Conservation (phyloP, 352 stramenopile species). For the Pythium plurisporium region DNA sequence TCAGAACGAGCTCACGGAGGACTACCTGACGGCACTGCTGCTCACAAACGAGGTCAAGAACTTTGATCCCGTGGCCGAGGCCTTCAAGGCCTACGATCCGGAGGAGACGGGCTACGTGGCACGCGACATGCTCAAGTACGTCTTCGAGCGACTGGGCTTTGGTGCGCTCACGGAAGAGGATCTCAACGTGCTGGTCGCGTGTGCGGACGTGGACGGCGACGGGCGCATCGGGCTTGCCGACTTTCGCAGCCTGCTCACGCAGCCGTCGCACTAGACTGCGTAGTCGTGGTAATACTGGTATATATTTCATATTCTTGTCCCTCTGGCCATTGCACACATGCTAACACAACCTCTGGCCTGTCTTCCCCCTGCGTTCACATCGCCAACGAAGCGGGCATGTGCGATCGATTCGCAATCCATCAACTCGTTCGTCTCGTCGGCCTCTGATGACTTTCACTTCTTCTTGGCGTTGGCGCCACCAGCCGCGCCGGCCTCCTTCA, state of each 20-base stretch:
- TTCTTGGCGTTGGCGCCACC: slow-evolving; percentile 6
- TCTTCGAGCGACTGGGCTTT: slow-evolving; percentile 82
- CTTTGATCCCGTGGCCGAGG: slow-evolving; percentile 87
- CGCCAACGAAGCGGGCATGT: slow-evolving; percentile 15
- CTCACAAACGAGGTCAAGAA: slow-evolving; percentile 87
- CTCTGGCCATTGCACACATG: slow-evolving; percentile 9
- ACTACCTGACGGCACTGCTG: slow-evolving; percentile 76
- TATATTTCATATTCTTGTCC: not conserved
- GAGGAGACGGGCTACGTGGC: slow-evolving; percentile 82
- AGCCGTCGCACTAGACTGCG: slow-evolving; percentile 13
- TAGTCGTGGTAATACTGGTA: no score
- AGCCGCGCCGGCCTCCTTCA: slow-evolving; percentile 44
- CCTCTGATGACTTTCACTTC: not conserved
- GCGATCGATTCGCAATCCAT: slow-evolving; percentile 21
- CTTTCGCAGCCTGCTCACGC: slow-evolving; percentile 76
- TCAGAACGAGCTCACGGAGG: slow-evolving; percentile 62
- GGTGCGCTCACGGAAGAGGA: slow-evolving; percentile 82
- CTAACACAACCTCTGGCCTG: slow-evolving; percentile 1
- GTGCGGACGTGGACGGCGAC: slow-evolving; percentile 80
- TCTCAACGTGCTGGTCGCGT: slow-evolving; percentile 77
- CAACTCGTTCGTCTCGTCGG: not conserved
- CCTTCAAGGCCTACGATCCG: slow-evolving; percentile 88
- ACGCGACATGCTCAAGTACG: slow-evolving; percentile 71
- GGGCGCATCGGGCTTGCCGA: slow-evolving; percentile 73
- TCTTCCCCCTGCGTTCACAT: not conserved